These are phyloP conservation scores for Phyllosticta ampelicida DNA, from an alignment of 2,329 filamentous ascomycete species.

Conservation along the genomic window DNA sequence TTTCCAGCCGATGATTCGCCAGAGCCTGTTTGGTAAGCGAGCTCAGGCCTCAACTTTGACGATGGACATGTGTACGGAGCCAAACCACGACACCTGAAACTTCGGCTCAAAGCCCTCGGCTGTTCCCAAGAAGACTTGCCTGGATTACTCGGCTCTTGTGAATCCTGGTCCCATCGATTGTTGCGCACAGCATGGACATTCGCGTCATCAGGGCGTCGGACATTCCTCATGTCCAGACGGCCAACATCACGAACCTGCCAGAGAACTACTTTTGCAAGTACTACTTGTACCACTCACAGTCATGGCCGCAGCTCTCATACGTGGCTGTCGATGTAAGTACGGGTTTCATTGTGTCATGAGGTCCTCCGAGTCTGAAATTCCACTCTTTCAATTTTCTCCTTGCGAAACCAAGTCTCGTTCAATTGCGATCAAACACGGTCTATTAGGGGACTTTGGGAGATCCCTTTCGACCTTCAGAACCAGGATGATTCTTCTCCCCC, in stretches of 20 bases:
- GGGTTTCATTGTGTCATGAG: not conserved
- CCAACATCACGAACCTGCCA: slow-evolving; percentile 96
- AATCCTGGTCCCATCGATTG: not conserved
- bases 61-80: not conserved
- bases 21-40: not conserved
- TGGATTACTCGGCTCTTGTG: not conserved
- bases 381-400: not conserved
- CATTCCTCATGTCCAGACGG: slow-evolving; percentile 88
- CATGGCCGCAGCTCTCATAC: slow-evolving; percentile 94
- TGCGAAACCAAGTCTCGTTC: not conserved
- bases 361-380: not conserved
- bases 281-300: slow-evolving; percentile 97
- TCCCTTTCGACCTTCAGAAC: too few relatives aligned
- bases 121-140: not conserved
- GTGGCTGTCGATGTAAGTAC: slow-evolving; percentile 70
- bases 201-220: slow-evolving; percentile 72
- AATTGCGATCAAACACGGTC: not conserved
- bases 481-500: not conserved
- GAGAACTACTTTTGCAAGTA: slow-evolving; percentile 99
- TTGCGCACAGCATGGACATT: slow-evolving; percentile 61
- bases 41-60: not conserved
- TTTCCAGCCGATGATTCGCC: not conserved
- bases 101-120: not conserved
- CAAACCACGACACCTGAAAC: not conserved
- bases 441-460: too few relatives aligned